Evolutionary conservation across 768 basidiomycete genomes (phyloP).

Genomic region (Calocera cornea): DNA sequence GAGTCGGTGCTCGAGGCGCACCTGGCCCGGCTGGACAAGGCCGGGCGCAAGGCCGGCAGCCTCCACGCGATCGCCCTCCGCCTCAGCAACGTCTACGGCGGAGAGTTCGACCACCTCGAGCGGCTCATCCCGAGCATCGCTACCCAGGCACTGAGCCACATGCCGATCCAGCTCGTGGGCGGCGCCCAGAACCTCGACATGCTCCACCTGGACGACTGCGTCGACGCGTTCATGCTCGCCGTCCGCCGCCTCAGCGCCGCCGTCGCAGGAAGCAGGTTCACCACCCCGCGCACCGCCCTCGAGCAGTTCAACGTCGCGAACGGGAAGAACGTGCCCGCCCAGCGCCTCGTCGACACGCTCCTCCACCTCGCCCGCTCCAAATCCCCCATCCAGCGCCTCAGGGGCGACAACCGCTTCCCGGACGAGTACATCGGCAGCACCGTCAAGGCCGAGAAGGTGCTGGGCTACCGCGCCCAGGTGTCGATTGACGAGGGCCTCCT

Average conservation of each 20-base stretch:
- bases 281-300: conserved; percentile 2
- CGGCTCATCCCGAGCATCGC: conserved; percentile 20
- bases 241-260: conserved; percentile 10
- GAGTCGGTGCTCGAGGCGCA: conserved; percentile 15
- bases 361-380: conserved; percentile 18
- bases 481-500: conserved; percentile 19
- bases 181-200: conserved; percentile 17
- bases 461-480: conserved; percentile 19
- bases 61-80: conserved; percentile 17
- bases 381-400: conserved; percentile 19
- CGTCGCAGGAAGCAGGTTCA: not conserved
- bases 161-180: conserved; percentile 21
- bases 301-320: conserved; percentile 20
- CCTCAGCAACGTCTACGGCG: conserved; percentile 23
- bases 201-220: conserved; percentile 21
- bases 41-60: not conserved
- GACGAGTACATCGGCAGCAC: not conserved
- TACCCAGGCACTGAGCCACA: conserved; percentile 18
- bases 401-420: conserved; percentile 8
- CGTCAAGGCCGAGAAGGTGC: conserved; percentile 10
- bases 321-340: conserved; percentile 15
- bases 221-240: conserved; percentile 19
- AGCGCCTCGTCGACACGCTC: conserved; percentile 19
- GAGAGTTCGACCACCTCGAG: conserved; percentile 18
- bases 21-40: not conserved